Percentiles rank a stretch among this genome's conserved stretches.
Conservation (phyloP, 495 filamentous ascomycete species). For the Aspergillus coremiiformis region DNA sequence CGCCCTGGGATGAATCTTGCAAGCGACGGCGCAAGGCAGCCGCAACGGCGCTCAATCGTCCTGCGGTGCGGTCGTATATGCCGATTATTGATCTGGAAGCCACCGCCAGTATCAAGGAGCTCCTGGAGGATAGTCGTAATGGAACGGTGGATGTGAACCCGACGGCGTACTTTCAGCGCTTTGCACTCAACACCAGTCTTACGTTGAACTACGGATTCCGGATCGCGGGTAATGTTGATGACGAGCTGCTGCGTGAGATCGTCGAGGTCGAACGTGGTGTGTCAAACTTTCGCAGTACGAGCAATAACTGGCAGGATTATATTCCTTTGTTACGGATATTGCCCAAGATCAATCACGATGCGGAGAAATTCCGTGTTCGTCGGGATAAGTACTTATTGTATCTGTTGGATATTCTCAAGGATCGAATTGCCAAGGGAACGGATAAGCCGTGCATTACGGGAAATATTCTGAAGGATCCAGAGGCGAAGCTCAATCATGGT, state of each 20-base stretch:
- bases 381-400: slow-evolving; percentile 52
- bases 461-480: slow-evolving; percentile 59
- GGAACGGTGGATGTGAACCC: slow-evolving; percentile 58
- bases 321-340: slow-evolving; percentile 54
- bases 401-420: slow-evolving; percentile 53
- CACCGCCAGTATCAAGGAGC: slow-evolving; percentile 56
- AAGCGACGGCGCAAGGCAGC: slow-evolving; percentile 64
- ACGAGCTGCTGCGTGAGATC: slow-evolving; percentile 54
- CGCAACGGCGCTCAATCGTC: slow-evolving; percentile 60
- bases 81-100: slow-evolving; percentile 65
- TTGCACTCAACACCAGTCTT: slow-evolving; percentile 57
- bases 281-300: slow-evolving; percentile 57
- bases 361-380: slow-evolving; percentile 46
- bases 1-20: slow-evolving; percentile 67
- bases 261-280: slow-evolving; percentile 55
- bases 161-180: slow-evolving; percentile 58
- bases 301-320: slow-evolving; percentile 67
- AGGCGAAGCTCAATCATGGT: slow-evolving; percentile 55
- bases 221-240: slow-evolving; percentile 51
- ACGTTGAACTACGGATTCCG: slow-evolving; percentile 61
- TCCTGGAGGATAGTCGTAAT: slow-evolving; percentile 48
- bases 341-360: slow-evolving; percentile 46
- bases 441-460: slow-evolving; percentile 67
- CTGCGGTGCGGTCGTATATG: slow-evolving; percentile 61
- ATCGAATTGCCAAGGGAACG: slow-evolving; percentile 50